Conservation (phyloP, 495 filamentous ascomycete genomes). For the Daldinia decipiens region DNA sequence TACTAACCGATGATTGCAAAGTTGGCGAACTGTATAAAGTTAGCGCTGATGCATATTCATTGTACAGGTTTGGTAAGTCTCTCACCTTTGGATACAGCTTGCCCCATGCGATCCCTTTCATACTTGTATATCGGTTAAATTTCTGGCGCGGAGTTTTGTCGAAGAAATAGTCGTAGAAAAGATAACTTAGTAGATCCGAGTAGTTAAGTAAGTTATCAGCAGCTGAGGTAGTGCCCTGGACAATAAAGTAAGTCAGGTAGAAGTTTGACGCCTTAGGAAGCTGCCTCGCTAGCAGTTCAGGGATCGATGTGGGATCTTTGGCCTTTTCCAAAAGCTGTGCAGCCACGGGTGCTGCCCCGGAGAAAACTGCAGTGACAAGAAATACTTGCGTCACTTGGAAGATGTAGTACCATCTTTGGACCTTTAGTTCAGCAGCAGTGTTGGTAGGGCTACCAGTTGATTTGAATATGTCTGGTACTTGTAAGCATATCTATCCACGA, state of each 20-base stretch:
- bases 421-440: conserved; percentile 77
- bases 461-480: conserved; percentile 69
- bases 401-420: conserved; percentile 84
- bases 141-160: conserved; percentile 74
- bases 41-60: conserved; percentile 60
- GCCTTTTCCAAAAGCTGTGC: conserved; percentile 67
- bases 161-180: conserved; percentile 74
- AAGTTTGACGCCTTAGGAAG: conserved; percentile 88
- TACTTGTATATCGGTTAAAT: conserved; percentile 74
- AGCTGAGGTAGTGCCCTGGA: conserved; percentile 82
- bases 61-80: conserved; percentile 62
- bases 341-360: conserved; percentile 68
- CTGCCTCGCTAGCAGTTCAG: conserved; percentile 73
- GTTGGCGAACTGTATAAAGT: conserved; percentile 68
- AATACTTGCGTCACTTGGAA: conserved; percentile 96
- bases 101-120: conserved; percentile 61
- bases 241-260: conserved; percentile 87
- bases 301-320: conserved; percentile 66
- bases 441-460: conserved; percentile 75
- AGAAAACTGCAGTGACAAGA: conserved; percentile 81
- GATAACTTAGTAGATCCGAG: conserved; percentile 59
- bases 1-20: conserved; percentile 73
- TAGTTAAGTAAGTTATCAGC: conserved; percentile 66
- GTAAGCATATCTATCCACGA: conserved; percentile 19
- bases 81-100: conserved; percentile 72